These are phyloP conservation scores for Aspergillus sp. DNA, from an alignment of 2,329 filamentous ascomycete species.

Conservation along the genomic window DNA sequence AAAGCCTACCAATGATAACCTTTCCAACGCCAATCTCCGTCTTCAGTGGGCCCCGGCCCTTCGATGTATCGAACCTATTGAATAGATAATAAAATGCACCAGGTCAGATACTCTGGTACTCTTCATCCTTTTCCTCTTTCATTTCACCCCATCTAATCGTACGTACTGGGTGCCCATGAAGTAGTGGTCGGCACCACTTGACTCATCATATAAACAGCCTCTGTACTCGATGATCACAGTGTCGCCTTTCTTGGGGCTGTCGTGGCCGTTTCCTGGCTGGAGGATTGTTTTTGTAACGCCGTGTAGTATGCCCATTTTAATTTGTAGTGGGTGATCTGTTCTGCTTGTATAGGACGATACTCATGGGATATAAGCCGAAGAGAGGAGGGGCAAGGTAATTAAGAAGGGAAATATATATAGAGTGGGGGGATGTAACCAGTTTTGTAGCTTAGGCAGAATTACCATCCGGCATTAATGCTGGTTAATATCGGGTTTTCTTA, in stretches of 20 bases:
- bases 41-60: conserved; percentile 70
- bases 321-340: neutral
- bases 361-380: neutral
- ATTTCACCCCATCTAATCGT: too few species aligned
- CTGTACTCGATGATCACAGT: conserved; percentile 87
- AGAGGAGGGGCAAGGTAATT: neutral
- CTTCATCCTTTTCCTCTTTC: too few species aligned
- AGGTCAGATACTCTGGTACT: neutral
- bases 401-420: neutral
- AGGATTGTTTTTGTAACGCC: conserved; percentile 70
- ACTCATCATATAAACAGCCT: conserved; percentile 74
- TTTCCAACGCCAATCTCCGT: conserved; percentile 76
- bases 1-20: conserved; percentile 73
- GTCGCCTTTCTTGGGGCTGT: conserved; percentile 65
- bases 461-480: neutral
- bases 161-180: conserved; percentile 68
- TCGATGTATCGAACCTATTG: conserved; percentile 78
- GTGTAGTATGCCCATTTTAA: conserved; percentile 45
- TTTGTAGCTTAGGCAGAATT: neutral
- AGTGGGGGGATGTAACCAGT: neutral
- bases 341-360: neutral
- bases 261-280: conserved; percentile 59
- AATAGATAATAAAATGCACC: neutral
- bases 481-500: neutral
- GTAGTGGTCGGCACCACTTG: conserved; percentile 51